These are phyloP conservation scores for Oryza australiensis DNA, from an alignment of 176 grass and related monocot genomes.

Conservation along the genomic window DNA sequence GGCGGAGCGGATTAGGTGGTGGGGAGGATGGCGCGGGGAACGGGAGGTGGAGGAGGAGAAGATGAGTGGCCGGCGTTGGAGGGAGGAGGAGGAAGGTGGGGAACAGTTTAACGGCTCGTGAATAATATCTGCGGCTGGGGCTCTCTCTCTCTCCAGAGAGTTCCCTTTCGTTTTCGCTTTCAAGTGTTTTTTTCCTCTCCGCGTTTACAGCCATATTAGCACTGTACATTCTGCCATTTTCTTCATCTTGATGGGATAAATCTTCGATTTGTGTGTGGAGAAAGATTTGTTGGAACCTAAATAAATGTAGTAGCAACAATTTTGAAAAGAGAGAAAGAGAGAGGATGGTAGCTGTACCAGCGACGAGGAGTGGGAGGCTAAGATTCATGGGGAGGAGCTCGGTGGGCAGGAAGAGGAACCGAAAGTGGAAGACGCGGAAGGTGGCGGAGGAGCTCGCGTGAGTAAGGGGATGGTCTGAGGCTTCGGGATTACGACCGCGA, in stretches of 20 bases:
- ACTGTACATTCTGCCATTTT: not conserved
- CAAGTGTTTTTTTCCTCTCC: not conserved
- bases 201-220: not conserved
- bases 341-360: no score
- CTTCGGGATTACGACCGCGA: no score
- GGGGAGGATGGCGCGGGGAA: not conserved
- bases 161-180: not conserved
- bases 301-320: no score
- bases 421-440: no score
- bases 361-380: no score
- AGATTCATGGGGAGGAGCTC: no score
- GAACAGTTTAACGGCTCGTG: constrained; percentile 12
- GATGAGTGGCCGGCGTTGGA: constrained; percentile 43
- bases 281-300: not conserved
- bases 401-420: no score
- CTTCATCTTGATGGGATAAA: not conserved
- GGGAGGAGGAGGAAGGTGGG: not conserved
- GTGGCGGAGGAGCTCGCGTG: no score
- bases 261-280: not conserved
- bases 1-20: not conserved
- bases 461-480: no score
- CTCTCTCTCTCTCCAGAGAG: not conserved
- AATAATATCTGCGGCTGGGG: constrained; percentile 2
- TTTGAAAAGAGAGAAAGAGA: no score
- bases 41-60: not conserved